phyloP scores from a whole-genome alignment of 306 rosid genomes.

The Pyrus pyrifolia region DNA sequence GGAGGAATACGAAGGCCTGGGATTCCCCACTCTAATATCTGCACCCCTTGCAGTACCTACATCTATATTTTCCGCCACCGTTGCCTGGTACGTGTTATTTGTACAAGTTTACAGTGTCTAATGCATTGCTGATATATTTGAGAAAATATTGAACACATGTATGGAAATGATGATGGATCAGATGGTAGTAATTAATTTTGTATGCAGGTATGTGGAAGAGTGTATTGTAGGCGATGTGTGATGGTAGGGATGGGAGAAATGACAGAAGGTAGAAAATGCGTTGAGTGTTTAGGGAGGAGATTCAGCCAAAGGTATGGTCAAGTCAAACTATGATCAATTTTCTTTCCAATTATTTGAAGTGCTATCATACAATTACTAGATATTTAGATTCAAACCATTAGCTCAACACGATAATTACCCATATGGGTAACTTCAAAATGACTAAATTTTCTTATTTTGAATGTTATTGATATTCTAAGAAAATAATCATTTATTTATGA shows the following conservation, averaged over 20 bases:
- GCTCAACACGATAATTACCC: not conserved
- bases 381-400: not conserved
- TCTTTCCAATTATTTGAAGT: not conserved
- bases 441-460: not conserved
- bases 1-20: conserved; percentile 51
- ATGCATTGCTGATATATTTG: not conserved
- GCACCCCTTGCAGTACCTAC: conserved; percentile 57
- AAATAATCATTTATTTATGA: no score
- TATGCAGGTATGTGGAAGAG: conserved; percentile 88
- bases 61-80: conserved; percentile 62
- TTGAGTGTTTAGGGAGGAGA: conserved; percentile 70
- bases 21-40: conserved; percentile 79
- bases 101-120: not conserved
- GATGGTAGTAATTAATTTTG: not conserved
- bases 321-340: not conserved
- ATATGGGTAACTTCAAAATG: not conserved
- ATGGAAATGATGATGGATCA: not conserved
- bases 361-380: not conserved
- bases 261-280: conserved; percentile 87
- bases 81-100: conserved; percentile 46
- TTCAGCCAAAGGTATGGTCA: conserved; percentile 68
- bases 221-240: conserved; percentile 69
- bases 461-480: not conserved
- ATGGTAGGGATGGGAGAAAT: conserved; percentile 78
- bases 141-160: not conserved